phyloP scores from a whole-genome alignment of 129 eudicot species.

The Escallonia herrerae region DNA sequence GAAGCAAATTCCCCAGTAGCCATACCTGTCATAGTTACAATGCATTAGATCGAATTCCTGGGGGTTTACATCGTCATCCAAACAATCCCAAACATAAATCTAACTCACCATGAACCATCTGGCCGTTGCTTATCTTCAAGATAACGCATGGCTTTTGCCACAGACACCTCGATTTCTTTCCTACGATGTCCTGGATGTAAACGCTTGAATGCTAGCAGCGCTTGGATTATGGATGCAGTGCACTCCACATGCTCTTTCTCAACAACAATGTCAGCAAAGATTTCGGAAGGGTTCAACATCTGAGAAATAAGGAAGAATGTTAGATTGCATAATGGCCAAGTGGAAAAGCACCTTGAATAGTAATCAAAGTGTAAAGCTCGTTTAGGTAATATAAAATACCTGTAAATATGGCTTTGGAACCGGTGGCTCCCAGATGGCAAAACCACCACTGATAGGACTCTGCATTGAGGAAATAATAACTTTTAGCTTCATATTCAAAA shows the following conservation, averaged over 20 bases:
- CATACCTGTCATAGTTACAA: constrained; percentile 23
- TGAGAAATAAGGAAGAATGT: too few relatives aligned
- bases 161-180: constrained; percentile 41
- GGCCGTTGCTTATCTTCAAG: constrained; percentile 47
- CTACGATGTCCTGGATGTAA: constrained; percentile 47
- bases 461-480: neutral
- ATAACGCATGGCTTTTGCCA: constrained; percentile 37
- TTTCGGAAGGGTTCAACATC: constrained; percentile 53
- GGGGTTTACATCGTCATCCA: neutral
- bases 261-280: constrained; percentile 54
- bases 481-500: neutral
- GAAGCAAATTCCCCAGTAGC: constrained; percentile 68
- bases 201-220: constrained; percentile 40
- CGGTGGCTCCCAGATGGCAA: constrained; percentile 66
- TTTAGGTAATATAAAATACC: constrained; percentile 10
- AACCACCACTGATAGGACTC: constrained; percentile 51
- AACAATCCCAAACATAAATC: neutral
- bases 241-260: constrained; percentile 63
- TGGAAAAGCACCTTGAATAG: too few relatives aligned
- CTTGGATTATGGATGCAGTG: constrained; percentile 49
- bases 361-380: too few relatives aligned
- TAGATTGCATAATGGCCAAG: too few relatives aligned
- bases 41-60: neutral
- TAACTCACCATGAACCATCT: constrained; percentile 57
- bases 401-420: constrained; percentile 48